Base-by-base conservation (phyloP, 2,329 filamentous ascomycete species). In the Aquanectria penicillioides region DNA sequence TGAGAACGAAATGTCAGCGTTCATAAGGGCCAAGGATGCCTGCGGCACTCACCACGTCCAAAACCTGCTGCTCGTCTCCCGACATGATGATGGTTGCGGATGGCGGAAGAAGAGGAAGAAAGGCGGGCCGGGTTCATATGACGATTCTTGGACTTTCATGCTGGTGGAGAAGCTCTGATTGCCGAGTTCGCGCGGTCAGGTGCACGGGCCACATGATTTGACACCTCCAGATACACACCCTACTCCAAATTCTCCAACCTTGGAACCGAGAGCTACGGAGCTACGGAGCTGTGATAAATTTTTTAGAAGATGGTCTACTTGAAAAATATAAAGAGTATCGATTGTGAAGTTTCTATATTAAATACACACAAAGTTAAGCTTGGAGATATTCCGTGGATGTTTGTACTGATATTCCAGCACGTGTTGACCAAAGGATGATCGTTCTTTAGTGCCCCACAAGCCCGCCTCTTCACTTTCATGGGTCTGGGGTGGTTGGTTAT, bases 41-140 rank as follows among this genome's bases (percentile, higher is more conserved):
- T 17, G 40, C 18, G 47, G 43, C 25, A 65, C 89, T 81, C 79
- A 94, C 91, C 73, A 90, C 83, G 77, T 93, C 90, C 65, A 93
- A 79, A 72, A 94, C 90, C 69, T 90, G 88, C 78, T 92, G 88
- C 73, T 93, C 90, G 74, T 94, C 90, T 73, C 86, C 87, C 66
- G 91, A 89, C 91, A 94, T 94, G 66, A 72, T 84, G 73, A 38
- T 49, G 36, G 49, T 47, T 59, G 36, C 43, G 43, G 62, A 58
- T 69, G 63, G 56, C n/a, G n/a, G n/a, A 58, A 59, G 64, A 62
- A 56, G 44, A 57, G 53, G 52, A 62, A 66, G 61, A 67, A 63
- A 61, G 61, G 61, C 62, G 50, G 66, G 63, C 64, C 69, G 51
- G 50, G 58, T 62, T 55, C 62, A 65, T 69, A 72, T 73, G 71